A percentile compares a stretch with the other conserved stretches of the same genome.
Conservation (phyloP, 2,329 filamentous ascomycete species). For the Purpureocillium takamizusanense region DNA sequence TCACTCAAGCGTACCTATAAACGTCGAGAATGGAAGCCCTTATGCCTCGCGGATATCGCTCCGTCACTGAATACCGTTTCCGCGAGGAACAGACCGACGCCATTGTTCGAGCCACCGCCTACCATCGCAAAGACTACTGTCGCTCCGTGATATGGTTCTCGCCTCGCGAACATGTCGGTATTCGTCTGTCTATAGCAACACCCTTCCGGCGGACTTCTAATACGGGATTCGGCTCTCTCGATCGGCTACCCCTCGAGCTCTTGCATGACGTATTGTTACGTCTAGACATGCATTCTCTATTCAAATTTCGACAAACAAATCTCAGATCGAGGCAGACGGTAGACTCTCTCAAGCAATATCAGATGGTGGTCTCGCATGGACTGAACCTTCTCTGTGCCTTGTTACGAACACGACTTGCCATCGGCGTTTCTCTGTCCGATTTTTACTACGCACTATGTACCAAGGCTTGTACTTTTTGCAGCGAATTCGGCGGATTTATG, state of each 20-base stretch:
- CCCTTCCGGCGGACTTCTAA: slow-evolving; percentile 13
- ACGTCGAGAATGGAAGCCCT: not conserved
- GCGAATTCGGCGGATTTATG: slow-evolving; percentile 14
- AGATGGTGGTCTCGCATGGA: slow-evolving; percentile 11
- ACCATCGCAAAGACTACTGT: slow-evolving; percentile 18
- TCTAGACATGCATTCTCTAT: slow-evolving; percentile 21
- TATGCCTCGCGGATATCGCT: slow-evolving; percentile 28
- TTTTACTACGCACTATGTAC: slow-evolving; percentile 15
- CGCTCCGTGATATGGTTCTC: slow-evolving; percentile 22
- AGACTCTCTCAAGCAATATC: slow-evolving; percentile 16
- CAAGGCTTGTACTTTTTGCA: slow-evolving; percentile 16
- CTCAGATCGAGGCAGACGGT: slow-evolving; percentile 12
- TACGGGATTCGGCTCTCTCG: slow-evolving; percentile 15
- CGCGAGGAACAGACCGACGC: slow-evolving; percentile 14
- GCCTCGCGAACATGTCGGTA: slow-evolving; percentile 14
- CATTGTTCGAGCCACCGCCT: slow-evolving; percentile 18
- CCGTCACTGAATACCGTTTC: slow-evolving; percentile 11
- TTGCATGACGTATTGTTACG: slow-evolving; percentile 15
- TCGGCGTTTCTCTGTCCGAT: slow-evolving; percentile 11
- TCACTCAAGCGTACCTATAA: no score
- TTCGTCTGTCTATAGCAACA: slow-evolving; percentile 18
- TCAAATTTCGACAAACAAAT: slow-evolving; percentile 20
- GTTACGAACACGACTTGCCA: slow-evolving; percentile 16
- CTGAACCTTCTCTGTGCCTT: slow-evolving; percentile 20
- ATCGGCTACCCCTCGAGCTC: slow-evolving; percentile 21